These are phyloP conservation scores for Neoboletus magnificus DNA, from an alignment of 768 basidiomycete species.

Conservation along the genomic window DNA sequence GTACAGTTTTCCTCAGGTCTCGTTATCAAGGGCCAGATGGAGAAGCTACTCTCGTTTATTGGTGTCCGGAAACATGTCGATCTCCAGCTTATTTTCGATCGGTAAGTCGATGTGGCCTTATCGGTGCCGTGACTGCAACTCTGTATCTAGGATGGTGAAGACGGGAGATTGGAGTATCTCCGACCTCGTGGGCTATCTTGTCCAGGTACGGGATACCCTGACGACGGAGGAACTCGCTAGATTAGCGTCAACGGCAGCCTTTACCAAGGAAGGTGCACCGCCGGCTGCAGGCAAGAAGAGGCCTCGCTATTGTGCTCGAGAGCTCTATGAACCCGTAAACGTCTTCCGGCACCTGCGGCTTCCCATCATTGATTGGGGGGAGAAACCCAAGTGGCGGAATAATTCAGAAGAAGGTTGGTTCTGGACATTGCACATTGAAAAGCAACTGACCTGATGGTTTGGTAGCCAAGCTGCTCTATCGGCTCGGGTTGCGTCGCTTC, in stretches of 20 bases:
- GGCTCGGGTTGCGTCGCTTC: conserved; percentile 62
- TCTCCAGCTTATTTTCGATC: conserved; percentile 87
- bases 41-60: conserved; percentile 65
- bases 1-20: conserved; percentile 66
- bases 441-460: background rate
- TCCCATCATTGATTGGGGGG: conserved; percentile 87
- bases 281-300: conserved; percentile 34
- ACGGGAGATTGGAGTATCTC: conserved; percentile 87
- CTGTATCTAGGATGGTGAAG: conserved; percentile 66
- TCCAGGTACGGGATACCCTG: conserved; percentile 69
- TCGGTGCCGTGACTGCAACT: background rate
- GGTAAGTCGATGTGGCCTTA: conserved; percentile 41
- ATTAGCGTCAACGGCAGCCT: conserved; percentile 66
- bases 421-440: background rate
- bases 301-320: conserved; percentile 56
- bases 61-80: conserved; percentile 93
- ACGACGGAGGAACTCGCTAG: conserved; percentile 53
- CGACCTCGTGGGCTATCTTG: conserved; percentile 84
- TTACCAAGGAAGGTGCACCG: conserved; percentile 52
- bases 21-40: conserved; percentile 63
- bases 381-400: conserved; percentile 70
- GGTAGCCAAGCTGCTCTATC: conserved; percentile 76
- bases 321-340: conserved; percentile 83
- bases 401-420: conserved; percentile 81
- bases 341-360: conserved; percentile 68